A percentile compares a stretch with the other conserved stretches of the same genome.
Conservation (phyloP, 257 asterid genomes). For the Solanum gandarillasii region DNA sequence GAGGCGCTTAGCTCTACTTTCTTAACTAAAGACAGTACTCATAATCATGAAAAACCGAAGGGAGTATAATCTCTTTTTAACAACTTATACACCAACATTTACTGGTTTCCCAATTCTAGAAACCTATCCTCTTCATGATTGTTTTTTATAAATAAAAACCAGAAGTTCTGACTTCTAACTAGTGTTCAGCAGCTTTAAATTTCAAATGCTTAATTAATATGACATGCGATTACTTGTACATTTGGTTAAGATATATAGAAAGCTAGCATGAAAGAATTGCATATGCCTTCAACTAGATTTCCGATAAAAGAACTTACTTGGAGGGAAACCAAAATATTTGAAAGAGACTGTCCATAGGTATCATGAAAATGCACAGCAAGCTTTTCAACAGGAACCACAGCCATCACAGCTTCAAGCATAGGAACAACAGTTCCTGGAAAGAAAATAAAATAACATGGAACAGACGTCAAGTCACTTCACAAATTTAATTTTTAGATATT, state of each 20-base stretch:
- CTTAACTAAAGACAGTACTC: neutral
- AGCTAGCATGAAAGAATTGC: neutral
- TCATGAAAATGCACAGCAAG: constrained; percentile 94
- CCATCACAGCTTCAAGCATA: constrained; percentile 89
- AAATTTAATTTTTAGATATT: too few relatives aligned
- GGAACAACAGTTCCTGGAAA: constrained; percentile 64
- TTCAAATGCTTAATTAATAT: neutral
- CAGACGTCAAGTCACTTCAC: neutral
- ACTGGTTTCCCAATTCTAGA: neutral
- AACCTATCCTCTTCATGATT: neutral
- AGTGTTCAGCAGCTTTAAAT: neutral
- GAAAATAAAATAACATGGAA: neutral
- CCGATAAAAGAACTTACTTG: constrained; percentile 46
- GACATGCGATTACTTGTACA: neutral
- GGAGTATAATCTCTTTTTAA: neutral
- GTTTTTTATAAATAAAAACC: neutral
- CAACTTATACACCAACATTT: neutral
- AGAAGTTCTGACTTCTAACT: neutral
- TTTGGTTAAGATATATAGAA: neutral
- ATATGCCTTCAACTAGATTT: neutral
- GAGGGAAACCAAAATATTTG: constrained; percentile 80
- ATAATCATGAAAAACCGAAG: neutral
- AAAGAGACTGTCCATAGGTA: constrained; percentile 83
- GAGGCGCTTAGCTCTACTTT: neutral
- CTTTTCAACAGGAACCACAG: constrained; percentile 75